A percentile compares a stretch with the other conserved stretches of the same genome.
Conservation (phyloP, 176 grass and related monocot genomes). For the Tillandsia leiboldiana region DNA sequence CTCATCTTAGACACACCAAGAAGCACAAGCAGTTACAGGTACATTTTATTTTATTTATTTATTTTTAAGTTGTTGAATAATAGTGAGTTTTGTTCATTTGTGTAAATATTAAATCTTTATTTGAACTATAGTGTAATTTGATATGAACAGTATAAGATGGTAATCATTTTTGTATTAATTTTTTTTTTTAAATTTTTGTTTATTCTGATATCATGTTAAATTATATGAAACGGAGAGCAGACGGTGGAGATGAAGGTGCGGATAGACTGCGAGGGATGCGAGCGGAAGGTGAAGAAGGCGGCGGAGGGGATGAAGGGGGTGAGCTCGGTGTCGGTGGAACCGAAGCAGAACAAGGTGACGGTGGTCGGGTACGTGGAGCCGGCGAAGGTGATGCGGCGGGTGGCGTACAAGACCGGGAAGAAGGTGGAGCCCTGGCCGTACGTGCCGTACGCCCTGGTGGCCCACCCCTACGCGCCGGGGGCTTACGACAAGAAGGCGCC, state of each 20-base stretch:
- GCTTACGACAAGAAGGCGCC: conserved; percentile 89
- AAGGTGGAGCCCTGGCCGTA: conserved; percentile 58
- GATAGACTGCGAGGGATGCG: conserved; percentile 90
- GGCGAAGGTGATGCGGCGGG: conserved; percentile 33
- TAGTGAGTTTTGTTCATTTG: too few relatives aligned
- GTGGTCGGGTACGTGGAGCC: conserved; percentile 41
- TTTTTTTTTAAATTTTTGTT: background rate
- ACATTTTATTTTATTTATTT: too few relatives aligned
- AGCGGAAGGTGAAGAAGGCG: conserved; percentile 50
- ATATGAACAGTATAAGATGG: too few relatives aligned
- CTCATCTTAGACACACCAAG: too few relatives aligned
- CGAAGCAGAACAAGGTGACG: conserved; percentile 59
- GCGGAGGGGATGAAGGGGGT: conserved; percentile 44
- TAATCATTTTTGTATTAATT: too few relatives aligned
- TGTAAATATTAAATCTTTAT: too few relatives aligned
- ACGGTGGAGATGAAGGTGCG: conserved; percentile 80
- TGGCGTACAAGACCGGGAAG: conserved; percentile 45
- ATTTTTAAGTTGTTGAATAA: too few relatives aligned
- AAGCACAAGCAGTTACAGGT: too few relatives aligned
- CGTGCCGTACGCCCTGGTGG: conserved; percentile 49
- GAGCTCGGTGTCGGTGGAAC: conserved; percentile 32
- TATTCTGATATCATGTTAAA: background rate
- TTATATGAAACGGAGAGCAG: conserved; percentile 8
- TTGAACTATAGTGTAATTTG: too few relatives aligned
- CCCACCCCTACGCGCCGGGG: conserved; percentile 41